These are phyloP conservation scores for Rhodotorula babjevae DNA, from an alignment of 768 basidiomycete species.

Conservation along the genomic window DNA sequence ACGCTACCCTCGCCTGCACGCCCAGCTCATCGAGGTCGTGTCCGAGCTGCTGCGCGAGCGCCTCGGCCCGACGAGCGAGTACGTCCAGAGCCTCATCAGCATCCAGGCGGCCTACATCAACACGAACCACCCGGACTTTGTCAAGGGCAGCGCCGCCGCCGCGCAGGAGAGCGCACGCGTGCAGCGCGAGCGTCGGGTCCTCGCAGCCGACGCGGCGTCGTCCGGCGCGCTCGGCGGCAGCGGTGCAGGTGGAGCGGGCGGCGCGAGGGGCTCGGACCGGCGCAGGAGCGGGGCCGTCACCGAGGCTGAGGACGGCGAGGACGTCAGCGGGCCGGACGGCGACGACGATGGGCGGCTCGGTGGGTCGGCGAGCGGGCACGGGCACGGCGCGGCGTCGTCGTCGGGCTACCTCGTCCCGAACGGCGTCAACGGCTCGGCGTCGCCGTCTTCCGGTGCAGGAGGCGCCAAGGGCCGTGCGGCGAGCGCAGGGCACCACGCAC, in stretches of 20 bases:
- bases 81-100: slow-evolving; percentile 87
- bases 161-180: slow-evolving; percentile 25
- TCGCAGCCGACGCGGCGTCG: slow-evolving; percentile 3
- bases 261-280: background rate
- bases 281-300: background rate
- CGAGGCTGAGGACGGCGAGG: slow-evolving; percentile 35
- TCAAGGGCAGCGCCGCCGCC: slow-evolving; percentile 58
- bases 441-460: slow-evolving; percentile 61
- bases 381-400: background rate
- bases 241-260: background rate
- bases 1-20: slow-evolving; percentile 87
- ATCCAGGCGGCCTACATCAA: slow-evolving; percentile 99
- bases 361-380: slow-evolving; percentile 57
- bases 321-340: slow-evolving; percentile 52
- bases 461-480: slow-evolving; percentile 41
- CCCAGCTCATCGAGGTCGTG: slow-evolving; percentile 92
- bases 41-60: slow-evolving; percentile 92
- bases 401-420: slow-evolving; percentile 42
- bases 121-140: slow-evolving; percentile 94
- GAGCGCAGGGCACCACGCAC: slow-evolving; percentile 39
- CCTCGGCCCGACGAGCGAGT: slow-evolving; percentile 92
- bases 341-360: slow-evolving; percentile 53
- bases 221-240: background rate
- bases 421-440: slow-evolving; percentile 63
- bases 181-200: slow-evolving; percentile 5